phyloP scores from a whole-genome alignment of 2,329 filamentous ascomycete species.

The Hymenoscyphus fructigenus region DNA sequence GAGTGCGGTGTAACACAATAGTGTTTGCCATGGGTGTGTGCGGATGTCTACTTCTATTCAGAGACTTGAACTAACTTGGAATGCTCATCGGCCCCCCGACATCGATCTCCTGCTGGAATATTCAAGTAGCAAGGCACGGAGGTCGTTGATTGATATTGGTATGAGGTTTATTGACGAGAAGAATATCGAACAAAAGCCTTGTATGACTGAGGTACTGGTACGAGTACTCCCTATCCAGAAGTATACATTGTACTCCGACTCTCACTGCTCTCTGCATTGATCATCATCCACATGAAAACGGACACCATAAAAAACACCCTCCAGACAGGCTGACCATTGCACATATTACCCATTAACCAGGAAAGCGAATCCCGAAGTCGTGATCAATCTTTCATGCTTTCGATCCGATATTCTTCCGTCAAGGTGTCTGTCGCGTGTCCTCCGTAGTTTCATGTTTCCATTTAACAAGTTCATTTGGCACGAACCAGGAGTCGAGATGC shows the following conservation, averaged over 20 bases:
- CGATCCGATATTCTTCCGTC: background rate
- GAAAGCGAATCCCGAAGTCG: conserved; percentile 1
- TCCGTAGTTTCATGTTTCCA: conserved; percentile 2
- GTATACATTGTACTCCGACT: background rate
- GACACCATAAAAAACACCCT: background rate
- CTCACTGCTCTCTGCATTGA: background rate
- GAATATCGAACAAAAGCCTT: no score
- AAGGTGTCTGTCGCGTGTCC: background rate
- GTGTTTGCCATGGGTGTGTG: background rate
- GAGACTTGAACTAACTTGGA: background rate
- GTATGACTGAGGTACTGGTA: no score
- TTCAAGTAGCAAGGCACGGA: no score
- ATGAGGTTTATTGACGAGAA: no score
- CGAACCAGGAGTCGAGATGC: conserved; percentile 2
- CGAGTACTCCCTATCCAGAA: no score
- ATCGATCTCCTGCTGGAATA: no score
- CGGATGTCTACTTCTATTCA: conserved; percentile 1
- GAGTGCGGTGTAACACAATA: background rate
- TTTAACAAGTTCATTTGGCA: background rate
- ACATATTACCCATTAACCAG: background rate
- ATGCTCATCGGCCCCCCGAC: background rate
- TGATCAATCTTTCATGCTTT: background rate
- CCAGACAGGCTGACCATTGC: background rate
- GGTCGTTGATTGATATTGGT: no score
- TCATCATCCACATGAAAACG: background rate